These are phyloP conservation scores for Berberis thunbergii DNA, from an alignment of 164 flowering plant species.

Conservation along the genomic window DNA sequence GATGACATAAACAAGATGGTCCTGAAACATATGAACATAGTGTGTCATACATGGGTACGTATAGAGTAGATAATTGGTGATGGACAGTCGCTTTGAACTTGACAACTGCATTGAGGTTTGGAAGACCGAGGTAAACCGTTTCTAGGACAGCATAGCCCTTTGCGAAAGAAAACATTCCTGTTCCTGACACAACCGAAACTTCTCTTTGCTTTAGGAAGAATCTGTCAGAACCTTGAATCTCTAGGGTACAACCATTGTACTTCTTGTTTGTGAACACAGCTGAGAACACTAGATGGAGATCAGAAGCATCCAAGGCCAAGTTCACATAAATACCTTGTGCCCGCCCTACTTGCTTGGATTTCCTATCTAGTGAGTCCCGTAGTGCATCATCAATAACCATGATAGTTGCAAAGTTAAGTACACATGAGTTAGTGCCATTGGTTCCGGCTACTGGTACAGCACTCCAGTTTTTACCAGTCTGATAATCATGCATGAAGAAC, in stretches of 20 bases:
- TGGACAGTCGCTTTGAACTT: background rate
- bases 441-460: background rate
- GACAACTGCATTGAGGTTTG: background rate
- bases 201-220: background rate
- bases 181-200: background rate
- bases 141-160: background rate
- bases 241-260: background rate
- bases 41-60: too few relatives aligned
- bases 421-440: background rate
- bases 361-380: background rate
- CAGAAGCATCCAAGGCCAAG: background rate
- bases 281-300: background rate
- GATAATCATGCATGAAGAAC: background rate
- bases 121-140: background rate
- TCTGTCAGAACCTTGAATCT: background rate
- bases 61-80: too few relatives aligned
- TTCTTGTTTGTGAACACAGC: background rate
- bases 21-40: too few relatives aligned
- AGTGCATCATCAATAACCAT: background rate
- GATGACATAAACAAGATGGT: too few relatives aligned
- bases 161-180: background rate
- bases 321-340: background rate
- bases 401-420: background rate
- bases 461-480: background rate
- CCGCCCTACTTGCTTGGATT: background rate